Evolutionary conservation across 2,329 filamentous ascomycete species (phyloP).

Genomic region (Colletotrichum liriopes): DNA sequence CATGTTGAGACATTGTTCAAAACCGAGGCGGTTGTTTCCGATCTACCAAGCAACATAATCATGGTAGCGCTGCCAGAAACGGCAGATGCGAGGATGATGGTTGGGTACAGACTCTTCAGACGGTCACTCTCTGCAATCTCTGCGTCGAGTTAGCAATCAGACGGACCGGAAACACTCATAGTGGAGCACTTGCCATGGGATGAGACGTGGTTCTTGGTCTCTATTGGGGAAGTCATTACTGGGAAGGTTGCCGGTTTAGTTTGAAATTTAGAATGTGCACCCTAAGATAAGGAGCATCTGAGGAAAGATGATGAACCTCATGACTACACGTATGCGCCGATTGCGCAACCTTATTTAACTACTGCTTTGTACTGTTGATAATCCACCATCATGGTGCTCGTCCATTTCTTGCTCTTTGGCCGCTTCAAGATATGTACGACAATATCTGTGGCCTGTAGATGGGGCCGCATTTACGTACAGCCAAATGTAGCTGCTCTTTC

Average conservation of each 20-base stretch:
- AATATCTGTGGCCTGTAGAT: no score
- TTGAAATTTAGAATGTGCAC: background rate
- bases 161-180: background rate
- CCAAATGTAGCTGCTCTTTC: no score
- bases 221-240: background rate
- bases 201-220: background rate
- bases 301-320: background rate
- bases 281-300: background rate
- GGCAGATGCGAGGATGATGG: background rate
- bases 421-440: no score
- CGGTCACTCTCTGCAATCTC: background rate
- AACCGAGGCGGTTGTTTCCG: background rate
- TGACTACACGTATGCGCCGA: background rate
- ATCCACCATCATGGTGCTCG: background rate
- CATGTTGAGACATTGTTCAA: background rate
- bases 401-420: background rate
- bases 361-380: background rate
- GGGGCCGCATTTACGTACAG: no score
- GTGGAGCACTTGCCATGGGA: background rate
- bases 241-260: background rate
- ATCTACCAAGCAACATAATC: background rate
- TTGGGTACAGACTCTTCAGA: slow-evolving; percentile 1
- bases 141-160: background rate
- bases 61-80: slow-evolving; percentile 4
- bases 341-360: background rate